These are phyloP conservation scores for Oryza australiensis DNA, from an alignment of 176 grass and related monocot species.

Conservation along the genomic window DNA sequence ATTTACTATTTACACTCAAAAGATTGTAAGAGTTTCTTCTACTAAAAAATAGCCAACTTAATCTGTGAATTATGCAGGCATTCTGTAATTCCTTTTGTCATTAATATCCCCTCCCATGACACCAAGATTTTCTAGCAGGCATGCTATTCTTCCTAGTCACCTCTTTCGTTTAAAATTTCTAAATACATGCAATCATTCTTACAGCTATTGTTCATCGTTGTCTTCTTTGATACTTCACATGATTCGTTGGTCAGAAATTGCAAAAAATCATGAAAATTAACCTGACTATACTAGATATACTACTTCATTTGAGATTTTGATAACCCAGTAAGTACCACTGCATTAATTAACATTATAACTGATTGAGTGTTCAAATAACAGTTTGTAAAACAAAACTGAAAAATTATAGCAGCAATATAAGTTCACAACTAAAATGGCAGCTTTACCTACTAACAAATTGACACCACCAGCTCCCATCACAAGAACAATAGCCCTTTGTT, in stretches of 20 bases:
- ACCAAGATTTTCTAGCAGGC: conserved; percentile 2
- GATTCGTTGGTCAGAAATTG: conserved; percentile 3
- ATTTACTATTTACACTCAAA: background rate
- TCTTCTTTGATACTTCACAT: background rate
- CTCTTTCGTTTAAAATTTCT: conserved; percentile 18
- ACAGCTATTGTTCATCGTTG: background rate
- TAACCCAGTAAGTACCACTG: conserved; percentile 5
- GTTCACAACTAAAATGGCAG: conserved; percentile 34
- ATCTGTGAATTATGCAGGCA: background rate
- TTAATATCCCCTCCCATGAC: background rate
- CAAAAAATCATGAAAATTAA: background rate
- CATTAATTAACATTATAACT: conserved; percentile 18
- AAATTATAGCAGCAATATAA: conserved; percentile 14
- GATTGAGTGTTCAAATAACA: background rate
- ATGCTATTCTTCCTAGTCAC: conserved; percentile 1
- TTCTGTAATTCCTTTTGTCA: background rate
- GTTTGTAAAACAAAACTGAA: background rate
- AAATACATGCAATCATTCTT: background rate
- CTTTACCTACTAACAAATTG: conserved; percentile 90
- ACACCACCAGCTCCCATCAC: conserved; percentile 89
- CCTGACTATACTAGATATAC: background rate
- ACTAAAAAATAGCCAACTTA: conserved; percentile 12
- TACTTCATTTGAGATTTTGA: conserved; percentile 2
- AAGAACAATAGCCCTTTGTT: conserved; percentile 81
- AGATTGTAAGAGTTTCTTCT: conserved; percentile 2